These are phyloP conservation scores for Neurospora africana DNA, from an alignment of 495 filamentous ascomycete genomes.

Conservation along the genomic window DNA sequence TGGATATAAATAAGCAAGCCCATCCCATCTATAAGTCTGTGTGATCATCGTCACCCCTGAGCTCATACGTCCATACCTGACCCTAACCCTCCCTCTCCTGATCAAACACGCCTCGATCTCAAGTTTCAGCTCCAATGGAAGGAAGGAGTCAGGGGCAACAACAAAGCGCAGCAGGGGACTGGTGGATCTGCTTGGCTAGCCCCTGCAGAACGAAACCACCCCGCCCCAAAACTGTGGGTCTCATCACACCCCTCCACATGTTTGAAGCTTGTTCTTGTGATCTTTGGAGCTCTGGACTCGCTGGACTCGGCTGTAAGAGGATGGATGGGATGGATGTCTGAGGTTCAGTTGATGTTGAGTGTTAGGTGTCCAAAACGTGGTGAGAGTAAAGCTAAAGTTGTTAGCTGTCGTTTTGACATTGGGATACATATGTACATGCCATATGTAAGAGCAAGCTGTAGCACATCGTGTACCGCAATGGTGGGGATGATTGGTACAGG, in stretches of 20 bases:
- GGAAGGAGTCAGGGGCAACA: neutral
- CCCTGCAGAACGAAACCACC: neutral
- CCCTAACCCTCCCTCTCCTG: neutral
- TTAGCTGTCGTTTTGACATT: neutral
- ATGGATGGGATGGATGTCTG: neutral
- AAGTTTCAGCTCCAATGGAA: neutral
- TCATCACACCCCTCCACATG: neutral
- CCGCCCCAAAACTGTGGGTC: neutral
- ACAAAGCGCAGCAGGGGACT: neutral
- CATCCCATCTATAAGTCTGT: neutral
- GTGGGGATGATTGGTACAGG: neutral
- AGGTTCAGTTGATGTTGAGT: neutral
- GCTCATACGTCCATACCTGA: neutral
- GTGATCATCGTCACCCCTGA: neutral
- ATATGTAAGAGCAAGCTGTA: neutral
- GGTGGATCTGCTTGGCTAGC: neutral
- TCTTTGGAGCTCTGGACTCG: neutral
- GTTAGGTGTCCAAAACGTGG: neutral
- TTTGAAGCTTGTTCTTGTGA: neutral
- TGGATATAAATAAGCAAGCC: neutral
- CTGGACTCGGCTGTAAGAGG: neutral
- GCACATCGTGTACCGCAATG: neutral
- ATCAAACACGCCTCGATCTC: neutral
- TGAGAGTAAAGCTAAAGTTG: neutral
- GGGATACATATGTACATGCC: neutral